phyloP scores from a whole-genome alignment of 2,329 filamentous ascomycete species.

The Aspergillus caelatus region DNA sequence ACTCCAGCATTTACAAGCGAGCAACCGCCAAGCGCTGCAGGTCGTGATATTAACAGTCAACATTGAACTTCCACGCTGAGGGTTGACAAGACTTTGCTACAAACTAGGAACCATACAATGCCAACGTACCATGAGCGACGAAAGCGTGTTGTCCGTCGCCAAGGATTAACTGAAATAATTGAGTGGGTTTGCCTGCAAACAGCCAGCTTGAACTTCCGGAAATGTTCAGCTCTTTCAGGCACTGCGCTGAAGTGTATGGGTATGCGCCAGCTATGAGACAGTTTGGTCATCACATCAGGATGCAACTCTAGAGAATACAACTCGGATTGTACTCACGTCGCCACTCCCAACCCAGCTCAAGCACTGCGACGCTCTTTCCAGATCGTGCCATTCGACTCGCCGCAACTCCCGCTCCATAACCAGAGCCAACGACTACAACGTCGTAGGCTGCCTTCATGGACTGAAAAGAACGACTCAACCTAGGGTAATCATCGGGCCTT shows the following conservation, averaged over 20 bases:
- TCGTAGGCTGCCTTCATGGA: constrained; percentile 53
- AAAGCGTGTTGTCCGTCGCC: not conserved
- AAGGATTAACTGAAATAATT: not conserved
- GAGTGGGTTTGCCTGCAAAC: not conserved
- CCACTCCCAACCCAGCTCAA: constrained; percentile 66
- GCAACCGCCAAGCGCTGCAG: not conserved
- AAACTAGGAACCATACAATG: not conserved
- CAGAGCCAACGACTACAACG: constrained; percentile 68
- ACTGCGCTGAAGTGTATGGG: not conserved
- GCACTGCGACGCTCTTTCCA: constrained; percentile 62
- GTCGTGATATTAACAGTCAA: not conserved
- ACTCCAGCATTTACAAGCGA: not conserved
- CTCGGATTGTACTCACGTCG: constrained; percentile 52
- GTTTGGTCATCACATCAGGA: not conserved
- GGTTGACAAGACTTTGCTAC: too few species aligned
- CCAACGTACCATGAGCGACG: not conserved
- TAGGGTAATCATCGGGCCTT: not conserved
- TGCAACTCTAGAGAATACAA: not conserved
- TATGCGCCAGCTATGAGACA: not conserved
- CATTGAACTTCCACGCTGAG: not conserved
- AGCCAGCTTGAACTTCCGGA: not conserved
- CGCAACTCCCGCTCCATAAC: constrained; percentile 69
- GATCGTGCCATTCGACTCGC: constrained; percentile 66
- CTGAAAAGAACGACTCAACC: not conserved
- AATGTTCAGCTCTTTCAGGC: not conserved